Conservation (phyloP, 257 asterid species). For the Salvia hispanica region DNA sequence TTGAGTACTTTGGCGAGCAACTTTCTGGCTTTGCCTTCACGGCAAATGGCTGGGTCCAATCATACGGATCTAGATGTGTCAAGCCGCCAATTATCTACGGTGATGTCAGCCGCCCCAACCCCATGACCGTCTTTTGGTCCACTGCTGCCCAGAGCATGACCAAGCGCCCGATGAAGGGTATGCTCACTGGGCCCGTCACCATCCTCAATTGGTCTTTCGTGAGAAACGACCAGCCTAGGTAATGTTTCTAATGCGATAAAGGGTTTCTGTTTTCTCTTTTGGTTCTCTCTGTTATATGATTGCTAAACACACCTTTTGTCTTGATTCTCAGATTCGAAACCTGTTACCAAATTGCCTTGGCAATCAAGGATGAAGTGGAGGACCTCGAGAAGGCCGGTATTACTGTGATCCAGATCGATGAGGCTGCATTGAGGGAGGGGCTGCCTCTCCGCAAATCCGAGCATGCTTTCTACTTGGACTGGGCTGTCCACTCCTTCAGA, state of each 20-base stretch:
- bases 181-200: conserved; percentile 27
- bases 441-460: conserved; percentile 23
- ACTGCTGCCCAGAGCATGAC: conserved; percentile 26
- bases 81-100: conserved; percentile 25
- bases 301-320: conserved; percentile 10
- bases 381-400: conserved; percentile 23
- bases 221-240: conserved; percentile 17
- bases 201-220: conserved; percentile 24
- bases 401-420: conserved; percentile 21
- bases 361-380: conserved; percentile 21
- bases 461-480: conserved; percentile 79
- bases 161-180: conserved; percentile 24
- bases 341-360: conserved; percentile 23
- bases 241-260: background rate
- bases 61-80: conserved; percentile 25
- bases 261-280: background rate
- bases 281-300: background rate
- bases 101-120: conserved; percentile 27
- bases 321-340: conserved; percentile 65
- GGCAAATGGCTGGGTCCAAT: conserved; percentile 25
- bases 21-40: conserved; percentile 24
- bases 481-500: conserved; percentile 99
- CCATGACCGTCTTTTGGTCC: conserved; percentile 26
- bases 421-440: conserved; percentile 27
- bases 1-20: conserved; percentile 27